Base-by-base conservation (phyloP, 2,329 filamentous ascomycete species). In the Cladophialophora bantiana region DNA sequence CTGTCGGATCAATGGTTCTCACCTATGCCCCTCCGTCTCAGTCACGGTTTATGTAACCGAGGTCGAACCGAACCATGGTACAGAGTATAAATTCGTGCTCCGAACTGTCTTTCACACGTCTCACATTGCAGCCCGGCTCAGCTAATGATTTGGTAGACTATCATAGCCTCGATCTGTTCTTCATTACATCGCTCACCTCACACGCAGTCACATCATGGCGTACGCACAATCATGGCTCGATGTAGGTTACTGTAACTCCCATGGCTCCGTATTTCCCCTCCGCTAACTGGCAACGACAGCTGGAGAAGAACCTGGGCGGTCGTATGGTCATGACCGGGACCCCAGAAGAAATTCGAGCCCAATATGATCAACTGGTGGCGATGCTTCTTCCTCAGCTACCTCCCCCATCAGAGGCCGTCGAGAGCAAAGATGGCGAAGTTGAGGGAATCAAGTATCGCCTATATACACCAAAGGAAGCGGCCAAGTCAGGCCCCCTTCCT, bases 191-290 rank as follows among this genome's bases (percentile, higher is more conserved):
- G 9, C 48, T 64, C 7, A 50, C 45, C 45, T 50, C 45, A 12
- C 18, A 26, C 18, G 6, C 45, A 50, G 18, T 26, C 3, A 50
- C 60, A 64, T 31, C 6, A 72, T 72, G 71, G 59, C 62, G 12
- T 70, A 70, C 62, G 42, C 68, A 45, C 55, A 71, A 56, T 71
- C 69, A 64, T 72, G 71, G 69, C 62, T 68, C 38, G 68, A 72
- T 2, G 68, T 70, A 64, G 7, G 68, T 66, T 36, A 26, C 34
- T 56, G 15, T 35, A 15, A 26, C 6, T 15, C 52, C 12, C 36
- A 12, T 15, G 26, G 32, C 48, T 18, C 7, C 7, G 7, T 15
- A 6, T 31, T 34, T 38, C 26, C 13, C 7, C 36, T 45, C 12
- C 31, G 32, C 65, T 59, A 26, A 54, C 38, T 7, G 35, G 15